A percentile compares a stretch with the other conserved stretches of the same genome.
These are phyloP conservation scores for Cercospora berteroae DNA, from an alignment of 2,329 filamentous ascomycete genomes.

Conservation along the genomic window DNA sequence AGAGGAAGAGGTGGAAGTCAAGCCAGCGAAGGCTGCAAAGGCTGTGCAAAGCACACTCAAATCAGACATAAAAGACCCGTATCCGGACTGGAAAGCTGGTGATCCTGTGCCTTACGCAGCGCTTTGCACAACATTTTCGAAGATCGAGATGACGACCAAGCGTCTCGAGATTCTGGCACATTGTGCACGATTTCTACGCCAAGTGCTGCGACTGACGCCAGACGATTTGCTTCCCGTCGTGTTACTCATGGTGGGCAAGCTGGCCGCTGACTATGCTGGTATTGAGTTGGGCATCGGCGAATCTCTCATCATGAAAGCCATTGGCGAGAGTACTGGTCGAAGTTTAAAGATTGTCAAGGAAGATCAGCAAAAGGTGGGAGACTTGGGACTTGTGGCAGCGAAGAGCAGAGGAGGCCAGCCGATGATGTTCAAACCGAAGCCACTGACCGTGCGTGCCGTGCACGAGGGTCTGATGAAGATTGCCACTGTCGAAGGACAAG, in stretches of 20 bases:
- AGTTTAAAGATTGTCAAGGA: constrained; percentile 87
- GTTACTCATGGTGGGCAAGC: constrained; percentile 95
- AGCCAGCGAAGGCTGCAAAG: constrained; percentile 71
- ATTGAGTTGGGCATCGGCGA: constrained; percentile 98
- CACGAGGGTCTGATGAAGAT: constrained; percentile 86
- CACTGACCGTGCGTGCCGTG: constrained; percentile 80
- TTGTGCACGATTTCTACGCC: constrained; percentile 84
- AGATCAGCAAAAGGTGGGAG: constrained; percentile 94
- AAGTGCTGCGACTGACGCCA: constrained; percentile 89
- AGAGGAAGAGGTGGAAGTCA: constrained; percentile 65
- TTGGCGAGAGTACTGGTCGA: constrained; percentile 89
- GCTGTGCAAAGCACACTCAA: constrained; percentile 76
- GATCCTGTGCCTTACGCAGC: constrained; percentile 91
- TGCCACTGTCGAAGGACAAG: constrained; percentile 80
- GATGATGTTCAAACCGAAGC: constrained; percentile 97
- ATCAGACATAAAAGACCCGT: constrained; percentile 70
- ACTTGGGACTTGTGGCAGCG: constrained; percentile 88
- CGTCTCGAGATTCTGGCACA: constrained; percentile 83
- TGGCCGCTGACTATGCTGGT: constrained; percentile 92
- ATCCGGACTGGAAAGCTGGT: constrained; percentile 89
- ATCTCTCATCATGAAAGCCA: constrained; percentile 97
- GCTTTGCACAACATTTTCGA: constrained; percentile 88
- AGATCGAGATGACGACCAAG: constrained; percentile 93
- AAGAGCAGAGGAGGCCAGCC: constrained; percentile 94
- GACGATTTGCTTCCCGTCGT: constrained; percentile 84